Evolutionary conservation across 768 basidiomycete species (phyloP).

Genomic region (Mycena epipterygia): DNA sequence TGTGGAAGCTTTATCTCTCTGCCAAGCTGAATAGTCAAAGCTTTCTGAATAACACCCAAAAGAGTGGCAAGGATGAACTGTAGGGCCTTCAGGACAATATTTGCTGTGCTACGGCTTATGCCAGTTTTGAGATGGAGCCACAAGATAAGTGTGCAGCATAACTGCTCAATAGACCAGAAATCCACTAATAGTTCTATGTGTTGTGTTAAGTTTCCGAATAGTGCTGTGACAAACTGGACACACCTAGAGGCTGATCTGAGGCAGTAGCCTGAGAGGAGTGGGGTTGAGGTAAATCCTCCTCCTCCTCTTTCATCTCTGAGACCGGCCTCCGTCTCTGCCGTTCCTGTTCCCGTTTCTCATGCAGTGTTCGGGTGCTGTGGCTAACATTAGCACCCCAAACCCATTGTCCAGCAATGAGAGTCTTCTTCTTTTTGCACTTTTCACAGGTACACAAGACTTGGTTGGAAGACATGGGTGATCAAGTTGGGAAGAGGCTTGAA

Average conservation of each 20-base stretch:
- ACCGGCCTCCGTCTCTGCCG: neutral
- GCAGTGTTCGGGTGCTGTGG: neutral
- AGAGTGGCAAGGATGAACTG: constrained; percentile 11
- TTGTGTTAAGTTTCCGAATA: neutral
- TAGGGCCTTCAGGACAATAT: constrained; percentile 11
- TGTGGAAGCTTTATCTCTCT: constrained; percentile 7
- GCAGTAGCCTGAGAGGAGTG: too few relatives aligned
- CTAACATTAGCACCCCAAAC: neutral
- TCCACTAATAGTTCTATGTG: neutral
- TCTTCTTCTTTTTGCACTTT: neutral
- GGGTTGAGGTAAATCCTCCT: too few relatives aligned
- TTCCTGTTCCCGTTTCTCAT: neutral
- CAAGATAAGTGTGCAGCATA: neutral
- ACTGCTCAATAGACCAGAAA: neutral
- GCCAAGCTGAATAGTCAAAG: neutral
- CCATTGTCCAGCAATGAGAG: neutral
- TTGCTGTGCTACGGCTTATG: neutral
- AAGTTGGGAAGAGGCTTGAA: too few relatives aligned
- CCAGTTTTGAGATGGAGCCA: constrained; percentile 20
- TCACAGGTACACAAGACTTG: neutral
- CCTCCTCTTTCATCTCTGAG: neutral
- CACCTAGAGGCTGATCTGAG: too few relatives aligned
- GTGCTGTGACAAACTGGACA: too few relatives aligned
- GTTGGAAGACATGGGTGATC: neutral
- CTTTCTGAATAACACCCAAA: neutral